A percentile compares a stretch with the other conserved stretches of the same genome.
Conservation (phyloP, 148 eudicot genomes). For the Dysphania ambrosioides region DNA sequence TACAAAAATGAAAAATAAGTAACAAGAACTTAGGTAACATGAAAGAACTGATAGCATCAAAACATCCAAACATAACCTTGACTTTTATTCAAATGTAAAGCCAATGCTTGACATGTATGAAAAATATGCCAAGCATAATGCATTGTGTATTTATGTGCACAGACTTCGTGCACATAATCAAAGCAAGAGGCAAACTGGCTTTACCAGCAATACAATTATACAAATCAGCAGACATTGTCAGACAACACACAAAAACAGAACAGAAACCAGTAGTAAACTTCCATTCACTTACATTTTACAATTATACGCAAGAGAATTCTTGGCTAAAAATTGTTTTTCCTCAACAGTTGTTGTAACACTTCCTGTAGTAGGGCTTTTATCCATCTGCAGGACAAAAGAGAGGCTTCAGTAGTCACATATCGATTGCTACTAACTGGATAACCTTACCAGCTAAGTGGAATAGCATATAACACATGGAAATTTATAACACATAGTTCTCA, state of each 20-base stretch:
- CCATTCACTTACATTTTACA: slow-evolving; percentile 67
- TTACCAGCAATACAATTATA: background rate
- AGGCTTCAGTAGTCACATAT: background rate
- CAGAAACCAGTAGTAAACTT: background rate
- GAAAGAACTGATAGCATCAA: background rate
- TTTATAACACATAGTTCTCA: background rate
- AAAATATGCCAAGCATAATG: background rate
- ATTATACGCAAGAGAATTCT: slow-evolving; percentile 85
- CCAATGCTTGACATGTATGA: background rate
- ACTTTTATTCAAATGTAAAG: background rate
- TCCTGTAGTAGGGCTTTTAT: slow-evolving; percentile 91
- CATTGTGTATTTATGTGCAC: no score
- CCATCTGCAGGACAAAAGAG: slow-evolving; percentile 56
- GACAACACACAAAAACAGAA: background rate
- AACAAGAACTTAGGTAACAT: background rate
- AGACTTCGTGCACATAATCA: background rate
- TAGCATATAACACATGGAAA: background rate
- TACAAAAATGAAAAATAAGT: background rate
- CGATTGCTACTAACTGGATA: background rate
- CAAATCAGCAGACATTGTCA: background rate
- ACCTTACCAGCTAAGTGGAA: background rate
- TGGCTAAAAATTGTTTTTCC: slow-evolving; percentile 82
- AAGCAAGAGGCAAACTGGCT: slow-evolving; percentile 8
- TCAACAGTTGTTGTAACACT: slow-evolving; percentile 74
- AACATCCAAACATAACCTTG: background rate